Conservation (phyloP, 225 moss, liverwort and hornwort genomes). For the Takakia lepidozioides region DNA sequence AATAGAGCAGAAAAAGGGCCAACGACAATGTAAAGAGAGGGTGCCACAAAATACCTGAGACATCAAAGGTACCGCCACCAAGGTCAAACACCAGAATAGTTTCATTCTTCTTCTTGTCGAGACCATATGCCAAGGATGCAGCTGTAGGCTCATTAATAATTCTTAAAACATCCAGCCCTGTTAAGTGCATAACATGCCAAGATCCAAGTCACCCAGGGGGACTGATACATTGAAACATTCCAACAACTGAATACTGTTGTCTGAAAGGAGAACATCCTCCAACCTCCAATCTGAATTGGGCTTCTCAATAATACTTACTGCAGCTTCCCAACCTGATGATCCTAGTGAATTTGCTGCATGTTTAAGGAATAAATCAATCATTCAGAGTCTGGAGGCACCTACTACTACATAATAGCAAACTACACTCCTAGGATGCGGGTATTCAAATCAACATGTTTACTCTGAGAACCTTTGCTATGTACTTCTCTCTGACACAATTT, state of each 20-base stretch:
- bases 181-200: too few relatives aligned
- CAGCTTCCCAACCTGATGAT: neutral
- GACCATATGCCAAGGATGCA: slow-evolving; percentile 85
- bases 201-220: too few relatives aligned
- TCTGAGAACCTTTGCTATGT: neutral
- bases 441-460: neutral
- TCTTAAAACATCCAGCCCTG: slow-evolving; percentile 65
- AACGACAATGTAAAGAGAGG: too few relatives aligned
- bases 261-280: neutral
- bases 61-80: slow-evolving; percentile 93
- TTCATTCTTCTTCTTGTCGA: slow-evolving; percentile 88
- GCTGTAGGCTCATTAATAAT: slow-evolving; percentile 96
- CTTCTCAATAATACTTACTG: neutral
- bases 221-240: too few relatives aligned
- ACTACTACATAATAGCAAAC: too few relatives aligned
- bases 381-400: too few relatives aligned
- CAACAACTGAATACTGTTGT: slow-evolving; percentile 2
- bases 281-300: neutral
- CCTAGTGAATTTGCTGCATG: too few relatives aligned
- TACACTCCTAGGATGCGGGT: neutral
- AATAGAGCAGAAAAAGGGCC: too few relatives aligned
- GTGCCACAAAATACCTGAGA: slow-evolving; percentile 49
- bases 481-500: neutral
- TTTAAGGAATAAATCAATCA: neutral
- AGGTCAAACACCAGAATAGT: slow-evolving; percentile 91